phyloP scores from a whole-genome alignment of 2,329 filamentous ascomycete species.

The Fusarium sp. region DNA sequence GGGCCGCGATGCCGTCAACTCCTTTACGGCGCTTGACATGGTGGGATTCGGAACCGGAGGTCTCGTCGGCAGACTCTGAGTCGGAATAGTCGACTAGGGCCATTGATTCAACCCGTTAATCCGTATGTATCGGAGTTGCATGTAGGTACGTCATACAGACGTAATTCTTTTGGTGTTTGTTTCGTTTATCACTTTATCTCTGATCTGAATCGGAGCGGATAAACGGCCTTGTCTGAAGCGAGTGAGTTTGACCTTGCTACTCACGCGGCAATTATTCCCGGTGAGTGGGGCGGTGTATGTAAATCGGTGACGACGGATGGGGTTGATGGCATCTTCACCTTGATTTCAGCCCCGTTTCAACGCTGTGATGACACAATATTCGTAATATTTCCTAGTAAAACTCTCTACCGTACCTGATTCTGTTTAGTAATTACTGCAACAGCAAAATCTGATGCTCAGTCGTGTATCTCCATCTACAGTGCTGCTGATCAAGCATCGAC shows the following conservation, averaged over 20 bases:
- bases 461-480: constrained; percentile 3
- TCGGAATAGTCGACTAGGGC: constrained; percentile 73
- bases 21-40: constrained; percentile 56
- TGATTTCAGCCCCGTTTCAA: constrained; percentile 7
- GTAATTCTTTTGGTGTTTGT: constrained; percentile 5
- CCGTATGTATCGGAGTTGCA: neutral
- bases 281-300: constrained; percentile 1
- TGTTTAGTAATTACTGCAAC: neutral
- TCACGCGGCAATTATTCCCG: constrained; percentile 14
- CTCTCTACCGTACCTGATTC: neutral
- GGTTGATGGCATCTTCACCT: constrained; percentile 10
- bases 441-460: constrained; percentile 15
- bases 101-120: constrained; percentile 57
- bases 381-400: neutral
- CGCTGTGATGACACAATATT: neutral
- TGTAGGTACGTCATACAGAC: constrained; percentile 11
- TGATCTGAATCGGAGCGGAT: neutral
- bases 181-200: constrained; percentile 1
- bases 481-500: constrained; percentile 14
- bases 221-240: constrained; percentile 1
- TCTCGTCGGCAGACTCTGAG: constrained; percentile 42
- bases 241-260: constrained; percentile 3
- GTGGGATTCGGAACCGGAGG: constrained; percentile 48
- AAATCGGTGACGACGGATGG: constrained; percentile 1
- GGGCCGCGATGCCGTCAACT: constrained; percentile 38